These are phyloP conservation scores for Cryphonectria parasitica DNA, from an alignment of 2,329 filamentous ascomycete genomes.

Conservation along the genomic window DNA sequence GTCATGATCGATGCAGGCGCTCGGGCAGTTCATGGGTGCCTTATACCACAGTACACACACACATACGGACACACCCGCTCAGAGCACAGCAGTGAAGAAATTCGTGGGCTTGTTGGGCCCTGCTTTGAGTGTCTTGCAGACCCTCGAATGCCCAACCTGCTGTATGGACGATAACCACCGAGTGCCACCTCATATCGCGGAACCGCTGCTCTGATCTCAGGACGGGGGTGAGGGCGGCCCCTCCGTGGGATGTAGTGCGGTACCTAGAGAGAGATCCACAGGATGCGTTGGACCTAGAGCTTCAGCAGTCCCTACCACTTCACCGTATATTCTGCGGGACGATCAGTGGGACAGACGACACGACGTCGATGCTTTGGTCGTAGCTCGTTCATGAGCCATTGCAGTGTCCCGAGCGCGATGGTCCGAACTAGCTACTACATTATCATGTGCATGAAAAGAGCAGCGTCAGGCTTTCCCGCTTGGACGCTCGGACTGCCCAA, in stretches of 20 bases:
- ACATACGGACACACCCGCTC: not conserved
- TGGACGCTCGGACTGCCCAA: slow-evolving; percentile 14
- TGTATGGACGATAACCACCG: slow-evolving; percentile 12
- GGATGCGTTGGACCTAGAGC: slow-evolving; percentile 11
- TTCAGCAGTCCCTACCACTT: slow-evolving; percentile 1
- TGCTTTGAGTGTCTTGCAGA: not conserved
- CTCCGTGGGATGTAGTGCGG: slow-evolving; percentile 12
- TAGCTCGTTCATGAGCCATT: not conserved
- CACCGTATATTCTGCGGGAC: slow-evolving; percentile 15
- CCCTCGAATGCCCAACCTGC: not conserved
- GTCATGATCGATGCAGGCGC: slow-evolving; percentile 17
- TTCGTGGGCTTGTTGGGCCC: not conserved
- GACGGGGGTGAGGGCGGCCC: slow-evolving; percentile 18
- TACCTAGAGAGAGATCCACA: slow-evolving; percentile 13
- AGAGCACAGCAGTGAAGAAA: not conserved
- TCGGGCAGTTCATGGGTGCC: not conserved
- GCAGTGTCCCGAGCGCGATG: not conserved
- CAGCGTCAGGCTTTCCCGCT: slow-evolving; percentile 2
- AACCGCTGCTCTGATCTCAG: slow-evolving; percentile 11
- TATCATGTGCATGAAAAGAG: not conserved
- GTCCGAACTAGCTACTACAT: not conserved
- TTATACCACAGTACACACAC: not conserved
- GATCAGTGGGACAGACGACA: not conserved
- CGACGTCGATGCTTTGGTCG: not conserved
- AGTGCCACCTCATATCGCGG: slow-evolving; percentile 21